These are phyloP conservation scores for Ogataea philodendri DNA, from an alignment of 805 yeast species.

Conservation along the genomic window DNA sequence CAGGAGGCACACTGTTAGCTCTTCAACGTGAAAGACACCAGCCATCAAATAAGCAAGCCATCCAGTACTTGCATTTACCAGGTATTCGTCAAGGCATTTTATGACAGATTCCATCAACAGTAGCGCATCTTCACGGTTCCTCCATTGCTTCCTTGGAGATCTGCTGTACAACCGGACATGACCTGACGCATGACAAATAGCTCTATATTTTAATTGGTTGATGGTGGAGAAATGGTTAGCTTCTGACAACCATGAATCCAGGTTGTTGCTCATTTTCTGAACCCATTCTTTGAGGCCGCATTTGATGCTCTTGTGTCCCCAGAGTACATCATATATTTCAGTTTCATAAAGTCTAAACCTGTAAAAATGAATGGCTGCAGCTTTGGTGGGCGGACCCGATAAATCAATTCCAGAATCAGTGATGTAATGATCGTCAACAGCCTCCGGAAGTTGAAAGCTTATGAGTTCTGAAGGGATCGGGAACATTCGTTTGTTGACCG, in stretches of 20 bases:
- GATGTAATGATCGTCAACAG: conserved; percentile 18
- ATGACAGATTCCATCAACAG: conserved; percentile 3
- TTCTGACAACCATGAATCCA: conserved; percentile 14
- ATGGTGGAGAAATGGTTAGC: conserved; percentile 19
- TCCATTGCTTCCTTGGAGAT: conserved; percentile 12
- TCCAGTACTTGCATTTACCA: conserved; percentile 13
- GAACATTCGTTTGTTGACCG: conserved; percentile 11
- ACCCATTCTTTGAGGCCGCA: conserved; percentile 12
- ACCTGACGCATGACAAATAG: conserved; percentile 12
- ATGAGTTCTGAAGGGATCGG: conserved; percentile 13
- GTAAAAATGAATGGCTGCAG: conserved; percentile 19
- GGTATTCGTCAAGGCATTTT: conserved; percentile 13
- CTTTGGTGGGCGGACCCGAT: conserved; percentile 18
- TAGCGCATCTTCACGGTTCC: conserved; percentile 11
- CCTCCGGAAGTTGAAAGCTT: conserved; percentile 10
- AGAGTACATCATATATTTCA: conserved; percentile 18
- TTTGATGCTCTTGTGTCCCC: conserved; percentile 11
- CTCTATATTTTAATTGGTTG: conserved; percentile 15
- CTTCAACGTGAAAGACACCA: conserved; percentile 16
- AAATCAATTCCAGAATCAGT: conserved; percentile 12
- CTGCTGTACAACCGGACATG: conserved; percentile 14
- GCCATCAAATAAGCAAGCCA: conserved; percentile 15
- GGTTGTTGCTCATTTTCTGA: conserved; percentile 9
- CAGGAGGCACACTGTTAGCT: conserved; percentile 12
- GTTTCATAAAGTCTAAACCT: conserved; percentile 15